phyloP scores from a whole-genome alignment of 2,329 filamentous ascomycete genomes.

The Diaporthe velutina region DNA sequence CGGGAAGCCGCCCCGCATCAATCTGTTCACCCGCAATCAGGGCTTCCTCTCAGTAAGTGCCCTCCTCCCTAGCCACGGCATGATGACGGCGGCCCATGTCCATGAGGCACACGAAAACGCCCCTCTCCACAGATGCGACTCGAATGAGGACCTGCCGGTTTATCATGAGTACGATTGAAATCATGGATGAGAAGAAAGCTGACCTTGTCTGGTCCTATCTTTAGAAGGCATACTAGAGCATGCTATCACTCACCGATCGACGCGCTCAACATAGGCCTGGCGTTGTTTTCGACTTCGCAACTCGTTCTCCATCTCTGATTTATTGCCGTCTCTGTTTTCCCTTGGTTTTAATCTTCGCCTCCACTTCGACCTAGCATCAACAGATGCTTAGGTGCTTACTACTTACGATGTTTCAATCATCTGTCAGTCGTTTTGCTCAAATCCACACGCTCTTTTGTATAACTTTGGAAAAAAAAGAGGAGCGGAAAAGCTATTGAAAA shows the following conservation, averaged over 20 bases:
- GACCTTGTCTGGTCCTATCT: neutral
- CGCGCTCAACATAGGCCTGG: neutral
- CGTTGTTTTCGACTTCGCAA: neutral
- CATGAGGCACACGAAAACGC: neutral
- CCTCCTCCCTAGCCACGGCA: neutral
- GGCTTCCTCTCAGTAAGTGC: neutral
- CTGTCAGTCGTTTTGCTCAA: neutral
- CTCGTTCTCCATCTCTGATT: neutral
- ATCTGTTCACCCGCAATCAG: neutral
- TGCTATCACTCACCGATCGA: neutral
- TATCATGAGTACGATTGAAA: neutral
- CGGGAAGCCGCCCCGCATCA: neutral
- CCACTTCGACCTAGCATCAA: neutral
- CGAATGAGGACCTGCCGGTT: neutral
- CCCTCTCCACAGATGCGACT: neutral
- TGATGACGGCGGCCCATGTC: neutral
- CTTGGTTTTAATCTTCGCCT: neutral
- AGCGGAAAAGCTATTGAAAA: neutral
- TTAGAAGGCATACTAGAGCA: neutral
- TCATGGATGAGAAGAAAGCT: neutral
- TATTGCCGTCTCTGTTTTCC: neutral
- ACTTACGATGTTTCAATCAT: neutral
- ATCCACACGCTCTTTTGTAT: neutral
- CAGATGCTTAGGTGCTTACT: neutral
- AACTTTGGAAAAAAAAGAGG: neutral